phyloP scores from a whole-genome alignment of 352 stramenopile genomes.

The Phytophthora pistaciae region DNA sequence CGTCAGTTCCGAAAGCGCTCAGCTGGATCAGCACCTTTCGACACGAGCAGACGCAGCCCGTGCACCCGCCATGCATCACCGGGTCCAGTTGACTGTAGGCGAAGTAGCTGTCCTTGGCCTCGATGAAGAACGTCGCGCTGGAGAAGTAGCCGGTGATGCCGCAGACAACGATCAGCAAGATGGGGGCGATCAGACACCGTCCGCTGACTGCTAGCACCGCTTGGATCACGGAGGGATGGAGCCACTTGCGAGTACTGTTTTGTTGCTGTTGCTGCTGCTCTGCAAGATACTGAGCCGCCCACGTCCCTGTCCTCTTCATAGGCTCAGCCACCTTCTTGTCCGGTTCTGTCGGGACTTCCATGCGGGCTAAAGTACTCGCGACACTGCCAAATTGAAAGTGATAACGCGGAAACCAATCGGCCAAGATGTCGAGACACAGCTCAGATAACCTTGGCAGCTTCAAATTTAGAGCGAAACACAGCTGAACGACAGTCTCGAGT shows the following conservation, averaged over 20 bases:
- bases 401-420: not conserved
- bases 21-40: constrained; percentile 35
- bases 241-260: constrained; percentile 11
- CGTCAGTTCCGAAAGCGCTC: constrained; percentile 22
- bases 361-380: not conserved
- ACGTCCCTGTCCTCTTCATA: constrained; percentile 1
- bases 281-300: constrained; percentile 12
- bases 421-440: not conserved
- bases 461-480: not conserved
- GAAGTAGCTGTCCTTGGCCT: constrained; percentile 27
- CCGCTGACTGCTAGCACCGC: constrained; percentile 16
- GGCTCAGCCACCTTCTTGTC: not conserved
- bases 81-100: constrained; percentile 31
- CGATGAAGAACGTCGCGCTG: constrained; percentile 22
- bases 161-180: constrained; percentile 14
- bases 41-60: constrained; percentile 20
- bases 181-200: constrained; percentile 19
- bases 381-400: not conserved
- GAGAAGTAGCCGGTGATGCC: constrained; percentile 17
- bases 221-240: constrained; percentile 21
- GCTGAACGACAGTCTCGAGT: no score
- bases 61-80: constrained; percentile 27
- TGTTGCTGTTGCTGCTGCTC: constrained; percentile 9
- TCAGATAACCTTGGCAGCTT: no score
- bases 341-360: not conserved